Percentiles rank a stretch among this genome's conserved stretches.
Evolutionary conservation across 805 yeast genomes (phyloP).

Genomic region (Yarrowia hollandica): DNA sequence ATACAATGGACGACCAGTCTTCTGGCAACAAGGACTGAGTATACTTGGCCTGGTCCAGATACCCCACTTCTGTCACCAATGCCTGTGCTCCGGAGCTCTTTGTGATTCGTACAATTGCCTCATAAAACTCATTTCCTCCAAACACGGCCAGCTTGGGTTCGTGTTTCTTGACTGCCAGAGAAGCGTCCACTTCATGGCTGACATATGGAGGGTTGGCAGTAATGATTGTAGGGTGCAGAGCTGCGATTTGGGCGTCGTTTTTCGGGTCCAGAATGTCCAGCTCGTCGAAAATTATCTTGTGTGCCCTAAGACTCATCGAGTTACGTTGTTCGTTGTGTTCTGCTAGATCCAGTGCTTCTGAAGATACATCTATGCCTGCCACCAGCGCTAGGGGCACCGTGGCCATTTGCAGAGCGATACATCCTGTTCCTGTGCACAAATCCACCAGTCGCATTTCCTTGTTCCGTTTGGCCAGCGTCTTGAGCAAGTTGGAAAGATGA

Average conservation of each 20-base stretch:
- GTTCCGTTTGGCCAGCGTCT: neutral
- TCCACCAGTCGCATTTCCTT: constrained; percentile 8
- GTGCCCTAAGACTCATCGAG: neutral
- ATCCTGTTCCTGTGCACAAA: constrained; percentile 22
- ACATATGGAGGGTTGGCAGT: constrained; percentile 31
- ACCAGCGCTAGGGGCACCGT: constrained; percentile 19
- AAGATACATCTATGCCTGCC: constrained; percentile 5
- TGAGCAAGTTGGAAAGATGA: neutral
- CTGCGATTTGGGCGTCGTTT: neutral
- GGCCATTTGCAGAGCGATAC: constrained; percentile 18
- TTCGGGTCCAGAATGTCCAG: constrained; percentile 4
- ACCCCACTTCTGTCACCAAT: constrained; percentile 10
- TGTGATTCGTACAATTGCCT: neutral
- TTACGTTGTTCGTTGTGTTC: neutral
- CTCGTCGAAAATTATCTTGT: neutral
- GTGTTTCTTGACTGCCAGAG: constrained; percentile 7
- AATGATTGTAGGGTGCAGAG: constrained; percentile 25
- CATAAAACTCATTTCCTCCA: constrained; percentile 25
- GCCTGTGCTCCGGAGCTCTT: neutral
- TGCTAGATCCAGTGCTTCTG: neutral
- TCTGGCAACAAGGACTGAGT: constrained; percentile 2
- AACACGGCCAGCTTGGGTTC: constrained; percentile 24
- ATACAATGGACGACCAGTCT: neutral
- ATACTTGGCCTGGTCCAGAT: constrained; percentile 22
- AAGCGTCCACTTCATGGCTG: constrained; percentile 11